Percentiles rank a stretch among this genome's conserved stretches.
Conservation (phyloP, 179 eudicot species). For the Spinacia oleracea region DNA sequence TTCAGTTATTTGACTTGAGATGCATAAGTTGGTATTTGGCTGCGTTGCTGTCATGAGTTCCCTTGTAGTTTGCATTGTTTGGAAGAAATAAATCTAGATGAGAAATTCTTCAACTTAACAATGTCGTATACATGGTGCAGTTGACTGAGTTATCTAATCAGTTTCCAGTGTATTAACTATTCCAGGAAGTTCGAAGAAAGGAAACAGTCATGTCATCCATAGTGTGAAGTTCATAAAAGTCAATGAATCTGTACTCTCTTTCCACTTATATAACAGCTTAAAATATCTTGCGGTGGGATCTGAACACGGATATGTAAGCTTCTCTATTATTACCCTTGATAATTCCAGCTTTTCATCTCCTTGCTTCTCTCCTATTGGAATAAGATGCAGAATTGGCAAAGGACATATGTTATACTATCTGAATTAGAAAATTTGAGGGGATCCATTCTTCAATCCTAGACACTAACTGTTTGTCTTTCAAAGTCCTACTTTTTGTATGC, state of each 20-base stretch:
- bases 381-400: background rate
- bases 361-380: background rate
- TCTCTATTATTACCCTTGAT: slow-evolving; percentile 12
- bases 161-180: background rate
- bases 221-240: slow-evolving; percentile 64
- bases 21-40: background rate
- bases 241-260: slow-evolving; percentile 63
- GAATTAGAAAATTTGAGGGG: background rate
- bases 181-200: slow-evolving; percentile 81
- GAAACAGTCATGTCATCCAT: slow-evolving; percentile 64
- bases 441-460: background rate
- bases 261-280: slow-evolving; percentile 40
- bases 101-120: background rate
- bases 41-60: background rate
- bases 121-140: background rate
- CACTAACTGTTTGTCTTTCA: background rate
- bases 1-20: background rate
- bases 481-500: background rate
- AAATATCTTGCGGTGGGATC: slow-evolving; percentile 81
- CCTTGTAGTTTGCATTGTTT: background rate
- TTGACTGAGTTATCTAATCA: background rate
- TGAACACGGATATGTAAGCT: slow-evolving; percentile 82
- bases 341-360: slow-evolving; percentile 1
- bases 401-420: background rate
- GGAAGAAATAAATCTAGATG: background rate